These are phyloP conservation scores for Voacanga thouarsii DNA, from an alignment of 257 asterid genomes.

Conservation along the genomic window DNA sequence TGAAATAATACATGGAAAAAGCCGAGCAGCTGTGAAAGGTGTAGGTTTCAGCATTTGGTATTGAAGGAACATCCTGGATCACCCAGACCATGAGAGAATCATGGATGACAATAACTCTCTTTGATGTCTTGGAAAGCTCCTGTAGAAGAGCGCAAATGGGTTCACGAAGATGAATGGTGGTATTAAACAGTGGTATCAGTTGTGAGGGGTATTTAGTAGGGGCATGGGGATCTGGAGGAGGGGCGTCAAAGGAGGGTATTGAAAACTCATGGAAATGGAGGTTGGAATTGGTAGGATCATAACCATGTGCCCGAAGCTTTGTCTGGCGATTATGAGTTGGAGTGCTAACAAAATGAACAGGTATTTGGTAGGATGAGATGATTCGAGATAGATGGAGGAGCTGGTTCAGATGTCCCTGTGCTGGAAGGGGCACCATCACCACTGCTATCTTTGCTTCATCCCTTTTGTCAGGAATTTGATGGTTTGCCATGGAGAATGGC, in stretches of 20 bases:
- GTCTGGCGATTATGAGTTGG: slow-evolving; percentile 15
- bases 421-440: slow-evolving; percentile 25
- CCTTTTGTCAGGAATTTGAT: neutral
- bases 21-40: slow-evolving; percentile 13
- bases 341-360: slow-evolving; percentile 9
- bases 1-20: neutral
- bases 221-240: slow-evolving; percentile 18
- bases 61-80: slow-evolving; percentile 10
- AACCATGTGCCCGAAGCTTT: neutral
- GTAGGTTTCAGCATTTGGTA: slow-evolving; percentile 21
- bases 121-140: neutral
- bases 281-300: slow-evolving; percentile 13
- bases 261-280: slow-evolving; percentile 41
- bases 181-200: neutral
- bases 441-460: slow-evolving; percentile 3
- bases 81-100: slow-evolving; percentile 13
- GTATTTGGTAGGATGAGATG: slow-evolving; percentile 17
- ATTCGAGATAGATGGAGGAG: slow-evolving; percentile 20
- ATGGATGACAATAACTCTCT: slow-evolving; percentile 15
- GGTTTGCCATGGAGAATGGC: neutral
- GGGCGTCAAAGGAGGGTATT: slow-evolving; percentile 1
- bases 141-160: slow-evolving; percentile 2
- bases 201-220: slow-evolving; percentile 17
- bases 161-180: neutral
- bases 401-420: slow-evolving; percentile 22